Evolutionary conservation across 257 asterid species (phyloP).

Genomic region (Phtheirospermum japonicum): DNA sequence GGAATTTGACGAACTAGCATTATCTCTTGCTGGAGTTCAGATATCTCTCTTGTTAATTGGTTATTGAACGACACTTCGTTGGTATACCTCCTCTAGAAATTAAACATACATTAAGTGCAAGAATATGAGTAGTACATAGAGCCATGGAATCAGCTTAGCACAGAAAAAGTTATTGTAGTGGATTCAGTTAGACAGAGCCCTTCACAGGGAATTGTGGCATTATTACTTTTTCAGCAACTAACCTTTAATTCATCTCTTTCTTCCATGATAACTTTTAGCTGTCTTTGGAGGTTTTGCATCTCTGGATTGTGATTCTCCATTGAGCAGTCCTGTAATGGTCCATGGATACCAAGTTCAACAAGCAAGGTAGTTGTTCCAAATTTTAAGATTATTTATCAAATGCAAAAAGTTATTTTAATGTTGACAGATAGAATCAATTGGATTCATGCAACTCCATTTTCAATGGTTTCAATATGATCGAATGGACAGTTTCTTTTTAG

Average conservation of each 20-base stretch:
- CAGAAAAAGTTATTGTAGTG: conserved; percentile 8
- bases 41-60: conserved; percentile 49
- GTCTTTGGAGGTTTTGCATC: conserved; percentile 57
- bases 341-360: conserved; percentile 8
- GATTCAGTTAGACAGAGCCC: conserved; percentile 13
- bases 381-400: not conserved
- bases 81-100: conserved; percentile 49
- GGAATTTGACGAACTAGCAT: conserved; percentile 49
- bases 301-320: conserved; percentile 56
- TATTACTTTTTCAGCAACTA: conserved; percentile 23
- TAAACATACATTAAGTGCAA: conserved; percentile 29
- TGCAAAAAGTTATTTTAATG: not conserved
- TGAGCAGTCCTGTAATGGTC: conserved; percentile 49
- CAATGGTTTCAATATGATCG: not conserved
- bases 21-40: conserved; percentile 64
- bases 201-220: conserved; percentile 7
- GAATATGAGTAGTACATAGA: not conserved
- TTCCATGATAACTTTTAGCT: conserved; percentile 52
- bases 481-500: not conserved
- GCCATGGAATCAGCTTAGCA: not conserved
- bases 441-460: conserved; percentile 9
- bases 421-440: conserved; percentile 1
- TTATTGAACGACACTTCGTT: conserved; percentile 52
- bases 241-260: conserved; percentile 90
- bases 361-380: conserved; percentile 8